phyloP scores from a whole-genome alignment of 2,329 filamentous ascomycete genomes.

The Xylariomycetidae sp. region DNA sequence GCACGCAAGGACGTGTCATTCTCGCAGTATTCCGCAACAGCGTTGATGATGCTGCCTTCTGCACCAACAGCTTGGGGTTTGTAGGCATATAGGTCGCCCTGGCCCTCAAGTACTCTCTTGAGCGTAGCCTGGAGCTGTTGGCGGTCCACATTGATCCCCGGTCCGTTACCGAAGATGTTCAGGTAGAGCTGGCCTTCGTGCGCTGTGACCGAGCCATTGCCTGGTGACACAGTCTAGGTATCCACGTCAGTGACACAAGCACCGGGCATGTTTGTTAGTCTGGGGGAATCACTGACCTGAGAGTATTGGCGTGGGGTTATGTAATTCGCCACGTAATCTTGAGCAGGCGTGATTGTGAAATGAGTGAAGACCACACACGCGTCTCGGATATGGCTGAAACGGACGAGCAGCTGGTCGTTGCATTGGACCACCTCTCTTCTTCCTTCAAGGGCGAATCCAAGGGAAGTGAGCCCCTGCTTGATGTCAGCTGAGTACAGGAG shows the following conservation, averaged over 20 bases:
- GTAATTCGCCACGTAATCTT: constrained; percentile 41
- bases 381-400: constrained; percentile 56
- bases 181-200: constrained; percentile 52
- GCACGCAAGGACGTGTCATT: constrained; percentile 36
- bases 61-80: constrained; percentile 33
- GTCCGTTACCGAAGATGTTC: constrained; percentile 33
- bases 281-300: constrained; percentile 21
- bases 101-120: constrained; percentile 34
- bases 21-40: constrained; percentile 49
- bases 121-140: constrained; percentile 32
- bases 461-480: constrained; percentile 33
- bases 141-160: constrained; percentile 11
- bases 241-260: no score
- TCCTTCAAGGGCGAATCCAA: constrained; percentile 31
- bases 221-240: constrained; percentile 23
- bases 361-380: constrained; percentile 45
- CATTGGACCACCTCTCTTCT: constrained; percentile 29
- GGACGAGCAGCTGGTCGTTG: constrained; percentile 43
- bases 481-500: constrained; percentile 9
- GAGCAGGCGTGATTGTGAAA: constrained; percentile 32
- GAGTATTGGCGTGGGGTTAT: constrained; percentile 40
- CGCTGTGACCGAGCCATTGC: constrained; percentile 27
- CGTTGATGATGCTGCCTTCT: constrained; percentile 37
- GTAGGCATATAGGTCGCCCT: constrained; percentile 49
- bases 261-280: not conserved